Evolutionary conservation across 169 alveolate genomes (phyloP).

Genomic region (Plasmodium gallinaceum): DNA sequence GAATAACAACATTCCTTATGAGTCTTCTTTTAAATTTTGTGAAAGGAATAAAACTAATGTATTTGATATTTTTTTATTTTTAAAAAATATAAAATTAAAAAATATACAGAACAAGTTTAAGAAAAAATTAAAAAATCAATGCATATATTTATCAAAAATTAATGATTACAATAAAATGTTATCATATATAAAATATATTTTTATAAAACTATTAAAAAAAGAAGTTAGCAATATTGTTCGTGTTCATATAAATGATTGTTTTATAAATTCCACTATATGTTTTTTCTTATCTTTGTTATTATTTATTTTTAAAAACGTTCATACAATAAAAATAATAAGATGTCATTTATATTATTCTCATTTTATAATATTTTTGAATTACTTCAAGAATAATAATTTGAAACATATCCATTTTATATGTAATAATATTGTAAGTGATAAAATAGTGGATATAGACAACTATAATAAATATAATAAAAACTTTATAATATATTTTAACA

Average conservation of each 20-base stretch:
- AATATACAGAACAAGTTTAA: conserved; percentile 27
- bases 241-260: conserved; percentile 56
- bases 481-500: conserved; percentile 23
- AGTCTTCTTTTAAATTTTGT: conserved; percentile 21
- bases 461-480: background rate
- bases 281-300: conserved; percentile 28
- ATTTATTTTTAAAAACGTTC: conserved; percentile 33
- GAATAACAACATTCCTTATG: background rate
- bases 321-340: conserved; percentile 33
- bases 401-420: conserved; percentile 13
- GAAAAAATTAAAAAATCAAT: conserved; percentile 19
- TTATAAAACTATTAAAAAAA: conserved; percentile 22
- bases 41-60: conserved; percentile 5
- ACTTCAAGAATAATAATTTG: conserved; percentile 25
- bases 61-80: conserved; percentile 49
- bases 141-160: conserved; percentile 50
- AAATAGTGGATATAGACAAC: background rate
- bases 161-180: conserved; percentile 24
- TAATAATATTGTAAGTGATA: conserved; percentile 19
- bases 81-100: conserved; percentile 28
- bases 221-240: conserved; percentile 13
- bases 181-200: conserved; percentile 35
- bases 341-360: conserved; percentile 35
- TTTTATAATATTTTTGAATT: conserved; percentile 10
- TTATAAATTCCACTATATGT: conserved; percentile 28